Percentiles rank a stretch among this genome's conserved stretches.
Conservation (phyloP, 2,329 filamentous ascomycete genomes). For the Lecanoromycetidae sp. region DNA sequence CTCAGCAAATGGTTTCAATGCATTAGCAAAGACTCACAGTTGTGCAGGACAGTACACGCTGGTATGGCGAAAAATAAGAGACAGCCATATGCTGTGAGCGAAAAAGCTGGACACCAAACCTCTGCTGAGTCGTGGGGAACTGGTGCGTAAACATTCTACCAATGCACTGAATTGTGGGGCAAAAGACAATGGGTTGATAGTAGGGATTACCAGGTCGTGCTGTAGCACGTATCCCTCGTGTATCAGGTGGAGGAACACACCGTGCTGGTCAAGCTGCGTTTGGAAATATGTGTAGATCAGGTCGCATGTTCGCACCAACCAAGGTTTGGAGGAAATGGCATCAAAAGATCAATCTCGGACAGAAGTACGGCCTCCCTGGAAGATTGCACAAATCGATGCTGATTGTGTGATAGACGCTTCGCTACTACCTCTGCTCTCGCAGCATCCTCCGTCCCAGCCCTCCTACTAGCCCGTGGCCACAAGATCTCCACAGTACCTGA, state of each 20-base stretch:
- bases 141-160: conserved; percentile 49
- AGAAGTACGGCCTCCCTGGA: conserved; percentile 55
- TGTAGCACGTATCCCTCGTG: conserved; percentile 99
- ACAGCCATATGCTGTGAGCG: conserved; percentile 98
- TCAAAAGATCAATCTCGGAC: conserved; percentile 98
- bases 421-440: conserved; percentile 94
- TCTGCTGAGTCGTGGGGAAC: conserved; percentile 99
- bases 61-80: conserved; percentile 99
- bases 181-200: conserved; percentile 14
- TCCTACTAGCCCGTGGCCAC: conserved; percentile 95
- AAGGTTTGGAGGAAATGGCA: conserved; percentile 99
- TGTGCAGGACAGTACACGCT: conserved; percentile 64
- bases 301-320: conserved; percentile 99
- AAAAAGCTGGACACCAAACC: conserved; percentile 99
- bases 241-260: conserved; percentile 99
- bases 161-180: background rate
- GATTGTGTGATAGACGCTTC: conserved; percentile 57
- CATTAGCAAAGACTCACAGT: conserved; percentile 27
- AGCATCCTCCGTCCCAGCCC: conserved; percentile 86
- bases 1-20: conserved; percentile 13
- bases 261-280: conserved; percentile 99
- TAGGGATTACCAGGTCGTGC: conserved; percentile 63
- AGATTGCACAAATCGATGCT: background rate
- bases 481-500: conserved; percentile 83
- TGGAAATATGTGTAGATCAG: conserved; percentile 99